Base-by-base conservation (phyloP, 2,329 filamentous ascomycete species). In the Penicillium hesseltinei region DNA sequence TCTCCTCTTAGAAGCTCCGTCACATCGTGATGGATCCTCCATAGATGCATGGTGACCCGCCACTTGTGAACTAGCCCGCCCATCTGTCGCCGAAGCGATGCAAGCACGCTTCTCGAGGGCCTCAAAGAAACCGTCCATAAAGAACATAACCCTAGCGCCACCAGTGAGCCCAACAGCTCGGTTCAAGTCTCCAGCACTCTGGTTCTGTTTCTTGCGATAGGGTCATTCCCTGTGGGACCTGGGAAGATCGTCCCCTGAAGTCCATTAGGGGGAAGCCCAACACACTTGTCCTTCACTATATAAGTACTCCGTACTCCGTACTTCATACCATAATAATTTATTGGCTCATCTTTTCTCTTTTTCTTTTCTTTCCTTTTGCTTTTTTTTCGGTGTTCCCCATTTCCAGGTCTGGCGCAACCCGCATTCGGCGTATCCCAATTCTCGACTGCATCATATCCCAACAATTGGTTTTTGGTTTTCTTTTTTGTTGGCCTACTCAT, bases 11-110 rank as follows among this genome's bases (percentile, higher is more conserved):
- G 52, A 48, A 60, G 47, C 51, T 38, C 56, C 59, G 49, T 53
- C 58, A 59, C 62, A 59, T 61, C 64, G 66, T 65, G 62, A 65
- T 67, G 64, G 64, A 65, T 64, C 57, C 60, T 60, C 65, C 57
- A 53, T 49, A 59, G 59, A 66, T 66, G 69, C 66, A 69, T 64
- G 49, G 47, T 61, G 66, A 65, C 65, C 63, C 69, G 62, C 69
- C 64, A 69, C 63, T 71, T 66, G 52, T 61, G 59, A 70, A 68
- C 62, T 65, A 63, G 67, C 52, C 67, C 59, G 57, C 53, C 54
- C 33, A 53, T 54, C 51, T 60, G 54, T 56, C 27, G 53, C 59
- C 58, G 61, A 62, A 65, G 58, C 50, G 42, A 64, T 50, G 51
- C 58, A 58, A 63, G 55, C 54, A 56, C 52, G 43, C 58, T 47